Base-by-base conservation (phyloP, 768 basidiomycete species). In the Boletellus emodensis region DNA sequence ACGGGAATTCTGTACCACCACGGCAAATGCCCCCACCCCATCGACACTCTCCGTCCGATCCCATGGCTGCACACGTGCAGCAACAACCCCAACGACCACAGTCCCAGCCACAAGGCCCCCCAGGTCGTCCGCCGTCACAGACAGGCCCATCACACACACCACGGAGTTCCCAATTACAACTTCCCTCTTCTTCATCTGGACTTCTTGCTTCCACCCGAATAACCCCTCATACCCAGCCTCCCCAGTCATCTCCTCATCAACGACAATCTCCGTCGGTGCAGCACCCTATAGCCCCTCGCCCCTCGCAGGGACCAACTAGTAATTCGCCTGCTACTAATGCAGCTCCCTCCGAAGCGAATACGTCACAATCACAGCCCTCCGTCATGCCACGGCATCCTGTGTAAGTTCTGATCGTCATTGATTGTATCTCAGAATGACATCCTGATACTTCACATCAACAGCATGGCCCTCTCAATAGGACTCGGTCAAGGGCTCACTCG, bases 401-500 rank as follows among this genome's bases (percentile, higher is more conserved):
- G 66, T 68, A 56, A 68, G 66, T 64, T 54, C n/a, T 8, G 15
- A 42, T 4, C 40, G 11, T 24, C 40, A 20, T 37, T 44, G 20
- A 1, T 47, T 44, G 15, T 35, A 22, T 37, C 28, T 11, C 32
- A 30, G 39, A 44, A 52, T 12, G 41, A 49, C 40, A 52, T 57
- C 52, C 43, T 61, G 46, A 66, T 46, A 3, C 51, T 47, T 53
- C 15, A 26, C 44, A 53, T 55, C 54, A 56, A 54, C 57, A 71
- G 68, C 49, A 40, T 71, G 54, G 58, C 67, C 9, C 61, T 61
- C 36, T 65, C 64, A 15, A 42, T 84, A 44, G 80, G 80, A 13
- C 65, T 72, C 18, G 86, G 88, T 15, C 84, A 86, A 67, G 85
- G 83, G 7, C 66, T 87, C 17, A 67, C 75, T 37, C 78, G 84